Conservation (phyloP, 768 basidiomycete species). For the Boletus rubroflammeus region DNA sequence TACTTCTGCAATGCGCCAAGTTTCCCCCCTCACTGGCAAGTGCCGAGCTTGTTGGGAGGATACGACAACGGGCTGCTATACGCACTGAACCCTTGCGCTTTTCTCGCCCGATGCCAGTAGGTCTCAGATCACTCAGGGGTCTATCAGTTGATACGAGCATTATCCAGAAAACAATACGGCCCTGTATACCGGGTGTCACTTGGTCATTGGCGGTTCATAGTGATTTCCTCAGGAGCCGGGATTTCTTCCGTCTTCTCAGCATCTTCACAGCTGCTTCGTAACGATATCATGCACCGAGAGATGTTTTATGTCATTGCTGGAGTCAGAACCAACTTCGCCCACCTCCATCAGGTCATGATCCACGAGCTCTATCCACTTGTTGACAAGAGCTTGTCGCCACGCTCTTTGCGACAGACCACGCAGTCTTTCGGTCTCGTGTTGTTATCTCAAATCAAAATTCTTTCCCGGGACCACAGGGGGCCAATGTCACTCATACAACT, state of each 20-base stretch:
- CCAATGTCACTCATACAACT: slow-evolving; percentile 17
- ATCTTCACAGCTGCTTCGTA: slow-evolving; percentile 4
- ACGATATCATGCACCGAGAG: slow-evolving; percentile 8
- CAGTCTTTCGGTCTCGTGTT: slow-evolving; percentile 10
- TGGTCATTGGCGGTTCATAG: slow-evolving; percentile 13
- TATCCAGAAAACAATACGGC: slow-evolving; percentile 14
- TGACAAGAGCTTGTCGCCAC: slow-evolving; percentile 16
- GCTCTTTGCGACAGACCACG: slow-evolving; percentile 10
- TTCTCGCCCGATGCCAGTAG: neutral
- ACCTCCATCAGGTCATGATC: slow-evolving; percentile 18
- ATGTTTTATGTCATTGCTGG: slow-evolving; percentile 16
- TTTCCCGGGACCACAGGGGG: neutral
- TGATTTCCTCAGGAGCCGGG: slow-evolving; percentile 13
- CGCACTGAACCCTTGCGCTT: neutral
- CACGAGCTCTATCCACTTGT: slow-evolving; percentile 20
- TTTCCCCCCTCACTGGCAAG: neutral
- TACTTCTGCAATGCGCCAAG: neutral
- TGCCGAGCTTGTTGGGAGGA: neutral
- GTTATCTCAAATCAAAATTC: slow-evolving; percentile 10
- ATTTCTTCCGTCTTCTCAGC: slow-evolving; percentile 12
- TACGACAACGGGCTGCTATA: neutral
- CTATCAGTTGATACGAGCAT: neutral
- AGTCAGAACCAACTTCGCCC: neutral
- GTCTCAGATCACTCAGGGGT: neutral
- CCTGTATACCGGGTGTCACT: slow-evolving; percentile 16